Evolutionary conservation across 2,329 filamentous ascomycete species (phyloP).

Genomic region (Zasmidium angulare): DNA sequence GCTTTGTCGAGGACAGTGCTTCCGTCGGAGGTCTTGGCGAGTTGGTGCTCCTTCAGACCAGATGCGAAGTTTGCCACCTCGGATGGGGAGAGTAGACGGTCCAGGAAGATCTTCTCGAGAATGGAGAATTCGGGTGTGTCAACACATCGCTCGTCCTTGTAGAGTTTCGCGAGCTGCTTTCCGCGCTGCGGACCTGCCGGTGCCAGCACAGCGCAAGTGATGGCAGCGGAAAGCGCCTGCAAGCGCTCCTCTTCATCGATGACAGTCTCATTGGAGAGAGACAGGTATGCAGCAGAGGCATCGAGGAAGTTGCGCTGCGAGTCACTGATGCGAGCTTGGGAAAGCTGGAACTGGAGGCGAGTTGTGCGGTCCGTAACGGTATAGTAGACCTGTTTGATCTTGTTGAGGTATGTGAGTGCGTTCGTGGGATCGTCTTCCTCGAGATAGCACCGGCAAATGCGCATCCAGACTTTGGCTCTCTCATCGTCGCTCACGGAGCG

Average conservation of each 20-base stretch:
- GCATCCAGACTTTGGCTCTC: constrained; percentile 83
- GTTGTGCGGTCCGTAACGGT: constrained; percentile 71
- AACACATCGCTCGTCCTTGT: constrained; percentile 84
- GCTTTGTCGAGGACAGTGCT: constrained; percentile 90
- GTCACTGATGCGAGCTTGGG: constrained; percentile 89
- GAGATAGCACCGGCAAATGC: constrained; percentile 89
- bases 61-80: constrained; percentile 86
- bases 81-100: constrained; percentile 74
- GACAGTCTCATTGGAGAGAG: constrained; percentile 72
- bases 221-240: constrained; percentile 79
- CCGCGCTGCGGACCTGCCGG: constrained; percentile 85
- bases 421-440: constrained; percentile 87
- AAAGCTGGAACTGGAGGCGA: constrained; percentile 82
- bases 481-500: constrained; percentile 78
- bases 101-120: constrained; percentile 95
- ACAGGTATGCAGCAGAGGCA: constrained; percentile 84
- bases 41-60: constrained; percentile 79
- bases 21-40: constrained; percentile 85
- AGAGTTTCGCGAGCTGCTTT: constrained; percentile 75
- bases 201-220: constrained; percentile 88
- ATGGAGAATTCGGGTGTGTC: constrained; percentile 80
- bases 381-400: constrained; percentile 89
- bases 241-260: constrained; percentile 87
- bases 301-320: constrained; percentile 86
- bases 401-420: constrained; percentile 87